Evolutionary conservation across 176 grass and related monocot genomes (phyloP), one percentile per base, ranked within the genome.

Genomic region (Raddia guianensis): DNA sequence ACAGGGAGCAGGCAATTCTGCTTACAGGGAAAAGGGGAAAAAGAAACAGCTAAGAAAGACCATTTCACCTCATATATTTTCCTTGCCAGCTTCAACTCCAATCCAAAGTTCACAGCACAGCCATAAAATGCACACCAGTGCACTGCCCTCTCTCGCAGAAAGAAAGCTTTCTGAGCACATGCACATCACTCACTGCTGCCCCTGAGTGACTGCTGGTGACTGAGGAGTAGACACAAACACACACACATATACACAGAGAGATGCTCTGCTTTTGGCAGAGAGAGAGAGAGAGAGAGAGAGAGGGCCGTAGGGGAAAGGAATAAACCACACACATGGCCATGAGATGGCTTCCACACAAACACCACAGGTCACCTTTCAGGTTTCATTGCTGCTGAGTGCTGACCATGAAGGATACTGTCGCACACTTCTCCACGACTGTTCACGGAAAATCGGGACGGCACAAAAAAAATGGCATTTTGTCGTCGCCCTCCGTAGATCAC

Each of bases 401-500:
- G 80, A n/a, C 69, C 34, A 82, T 63, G 68, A 54, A 82, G 63
- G 69, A 53, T 18, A 64, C 47, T 82, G 58, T 1, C 16, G 74
- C 70, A 83, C 56, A 2, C 21, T 49, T n/a, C 15, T 2, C 1
- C 10, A 18, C 44, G 5, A 19, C n/a, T 56, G 61, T 63, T 63
- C 14, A 34, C 14, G 12, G 4, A 54, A 43, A 79, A 43, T 12
- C 33, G 15, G 45, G 44, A 32, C 7, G 12, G 9, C 7, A 18
- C 2, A 66, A 19, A 53, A 14, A 13, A 11, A 27, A 34, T 48
- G 20, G 20, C 6, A 1, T 7, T 70, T 21, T 70, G 40, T 46
- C 40, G 18, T 68, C 12, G 15, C 18, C 16, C 40, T 16, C 15
- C 13, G 14, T 16, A 9, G 13, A 16, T 65, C 35, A 65, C 34